Base-by-base conservation (phyloP, 345 rosid species). In the Carallia pectinifolia region DNA sequence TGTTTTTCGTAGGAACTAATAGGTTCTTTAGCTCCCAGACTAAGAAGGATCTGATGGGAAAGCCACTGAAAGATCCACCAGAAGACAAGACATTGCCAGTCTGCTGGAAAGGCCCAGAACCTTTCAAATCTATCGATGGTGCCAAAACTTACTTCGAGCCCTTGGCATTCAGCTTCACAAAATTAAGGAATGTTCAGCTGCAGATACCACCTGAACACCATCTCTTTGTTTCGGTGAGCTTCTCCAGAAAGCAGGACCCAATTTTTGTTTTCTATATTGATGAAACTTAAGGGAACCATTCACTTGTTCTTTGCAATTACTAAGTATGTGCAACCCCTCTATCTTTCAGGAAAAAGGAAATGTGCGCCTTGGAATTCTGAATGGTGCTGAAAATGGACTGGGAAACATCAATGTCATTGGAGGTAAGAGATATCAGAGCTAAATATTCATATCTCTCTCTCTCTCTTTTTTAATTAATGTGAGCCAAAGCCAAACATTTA, bases 61-160 rank as follows among this genome's bases (percentile, higher is more conserved):
- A 81, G 84, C 78, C 85, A 13, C 65, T 94, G 53, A 81, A 44
- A 70, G 83, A 80, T 6, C 66, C 84, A 27, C 76, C 80, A 5
- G 84, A 87, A 50, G 99, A 91, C 64, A 71, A 59, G 62, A 79
- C 90, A 72, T 90, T 95, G 36, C 75, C 97, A 0, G 64, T 91
- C 58, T 95, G 99, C 84, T 95, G 97, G 99, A 91, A 89, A 85
- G 95, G 82, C 58, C 56, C 74, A 7, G 85, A 85, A 69, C 83
- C 82, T 34, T 65, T 84, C 71, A 85, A 87, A 75, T 73, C 88
- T 33, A 40, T 85, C 23, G 2, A 30, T 71, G 93, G 86, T 15
- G 85, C 83, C 56, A 83, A 78, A 77, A 67, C 70, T 60, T 74
- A 88, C 78, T 93, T 89, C 88, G 85, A 82, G 79, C 83, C 89